Base-by-base conservation (phyloP, 768 basidiomycete species). In the Suillus clintonianus region DNA sequence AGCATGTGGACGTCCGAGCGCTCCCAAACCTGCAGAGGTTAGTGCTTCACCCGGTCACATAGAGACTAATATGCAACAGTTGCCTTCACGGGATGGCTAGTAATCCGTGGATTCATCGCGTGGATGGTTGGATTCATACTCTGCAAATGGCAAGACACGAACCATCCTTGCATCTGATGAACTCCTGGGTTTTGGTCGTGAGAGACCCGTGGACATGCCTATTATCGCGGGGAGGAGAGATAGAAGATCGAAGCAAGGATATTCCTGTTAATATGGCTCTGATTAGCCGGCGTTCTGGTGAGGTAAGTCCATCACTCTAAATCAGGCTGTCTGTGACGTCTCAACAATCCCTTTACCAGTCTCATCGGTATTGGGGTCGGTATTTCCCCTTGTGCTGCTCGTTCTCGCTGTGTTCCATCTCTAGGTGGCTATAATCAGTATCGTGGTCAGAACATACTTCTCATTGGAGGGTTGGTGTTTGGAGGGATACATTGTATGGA, bases 181-280 rank as follows among this genome's bases (percentile, higher is more conserved):
- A 32, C 65, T 36, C 4, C 19, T 10, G 51, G n/a, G 7, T 1
- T 68, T 5, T 42, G 30, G 24, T 50, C 34, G 22, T 9, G 14
- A 48, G 8, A 19, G 45, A 2, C 9, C 3, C 34, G 62, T 50
- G 36, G 42, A 55, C 36, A 51, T 62, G 55, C 48, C n/a, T 60
- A 41, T 11, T 5, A 41, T 70, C 34, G 45, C 63, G 24, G 61
- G 66, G 14, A n/a, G 50, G 24, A 22, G 65, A 66, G 1, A 72
- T 76, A 51, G n/a, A 32, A 37, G 70, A 75, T 61, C 65, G 61
- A 42, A 72, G 70, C 68, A 80, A 80, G 66, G 76, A 72, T 5
- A 74, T 27, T 27, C 27, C 27, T 27, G 27, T 27, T 27, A 27
- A 27, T 27, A 27, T 27, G 27, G 27, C 27, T 27, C 27, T 27